Percentiles rank a stretch among this genome's conserved stretches.
phyloP scores from a whole-genome alignment of 805 yeast genomes.

The Cyberlindnera meyerae region DNA sequence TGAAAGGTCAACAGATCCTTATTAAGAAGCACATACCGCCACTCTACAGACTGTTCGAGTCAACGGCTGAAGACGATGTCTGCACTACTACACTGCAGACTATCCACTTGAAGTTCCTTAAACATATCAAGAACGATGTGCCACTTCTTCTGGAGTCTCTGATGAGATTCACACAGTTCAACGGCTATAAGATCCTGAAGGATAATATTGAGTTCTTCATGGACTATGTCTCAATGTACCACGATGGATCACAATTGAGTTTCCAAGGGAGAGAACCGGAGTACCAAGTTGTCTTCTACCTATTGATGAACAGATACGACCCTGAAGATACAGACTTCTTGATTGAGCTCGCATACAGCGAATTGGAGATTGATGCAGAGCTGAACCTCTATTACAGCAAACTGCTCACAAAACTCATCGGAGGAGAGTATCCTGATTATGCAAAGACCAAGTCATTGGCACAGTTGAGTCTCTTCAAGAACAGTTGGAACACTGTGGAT shows the following conservation, averaged over 20 bases:
- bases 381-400: constrained; percentile 18
- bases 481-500: constrained; percentile 26
- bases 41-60: constrained; percentile 33
- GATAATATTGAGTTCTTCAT: constrained; percentile 36
- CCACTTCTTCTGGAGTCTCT: constrained; percentile 18
- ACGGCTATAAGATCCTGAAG: constrained; percentile 30
- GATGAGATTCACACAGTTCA: constrained; percentile 20
- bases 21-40: constrained; percentile 23
- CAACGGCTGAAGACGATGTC: constrained; percentile 46
- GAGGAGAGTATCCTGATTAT: constrained; percentile 15
- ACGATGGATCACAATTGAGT: constrained; percentile 8
- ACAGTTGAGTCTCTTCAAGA: constrained; percentile 22
- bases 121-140: constrained; percentile 32
- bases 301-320: constrained; percentile 21
- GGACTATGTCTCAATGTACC: constrained; percentile 29
- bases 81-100: constrained; percentile 48
- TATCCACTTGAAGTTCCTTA: constrained; percentile 41
- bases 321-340: constrained; percentile 21
- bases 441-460: constrained; percentile 21
- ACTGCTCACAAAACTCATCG: constrained; percentile 26
- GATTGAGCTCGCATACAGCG: constrained; percentile 26
- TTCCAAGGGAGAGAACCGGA: constrained; percentile 11
- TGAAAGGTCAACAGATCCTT: constrained; percentile 29
- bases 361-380: constrained; percentile 7
- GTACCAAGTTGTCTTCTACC: constrained; percentile 23